Evolutionary conservation across 208 protist genomes (phyloP).

Genomic region (Eutreptiella sp.): DNA sequence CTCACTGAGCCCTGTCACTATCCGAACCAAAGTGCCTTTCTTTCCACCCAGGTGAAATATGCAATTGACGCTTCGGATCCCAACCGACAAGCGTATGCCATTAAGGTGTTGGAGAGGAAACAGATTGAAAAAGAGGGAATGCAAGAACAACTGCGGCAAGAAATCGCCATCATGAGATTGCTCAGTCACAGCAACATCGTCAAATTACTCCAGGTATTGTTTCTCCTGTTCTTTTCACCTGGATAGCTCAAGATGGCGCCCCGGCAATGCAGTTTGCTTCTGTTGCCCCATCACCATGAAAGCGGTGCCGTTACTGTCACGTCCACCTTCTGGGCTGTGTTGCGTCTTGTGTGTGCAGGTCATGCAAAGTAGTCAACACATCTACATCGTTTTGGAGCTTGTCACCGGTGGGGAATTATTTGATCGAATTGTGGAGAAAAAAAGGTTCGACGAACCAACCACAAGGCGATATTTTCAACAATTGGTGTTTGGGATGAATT

Average conservation of each 20-base stretch:
- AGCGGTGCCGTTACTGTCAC: too few relatives aligned
- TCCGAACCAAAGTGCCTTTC: too few relatives aligned
- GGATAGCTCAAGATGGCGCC: too few relatives aligned
- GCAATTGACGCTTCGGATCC: slow-evolving; percentile 64
- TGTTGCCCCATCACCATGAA: too few relatives aligned
- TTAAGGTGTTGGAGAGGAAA: slow-evolving; percentile 79
- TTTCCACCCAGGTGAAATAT: too few relatives aligned
- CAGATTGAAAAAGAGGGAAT: slow-evolving; percentile 61
- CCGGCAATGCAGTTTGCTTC: too few relatives aligned
- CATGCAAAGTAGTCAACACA: slow-evolving; percentile 72
- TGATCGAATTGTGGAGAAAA: slow-evolving; percentile 64
- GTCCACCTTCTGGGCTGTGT: too few relatives aligned
- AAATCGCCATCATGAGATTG: slow-evolving; percentile 74
- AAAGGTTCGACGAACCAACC: slow-evolving; percentile 63
- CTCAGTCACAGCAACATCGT: slow-evolving; percentile 77
- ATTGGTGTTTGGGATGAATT: slow-evolving; percentile 79
- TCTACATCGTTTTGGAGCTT: slow-evolving; percentile 80
- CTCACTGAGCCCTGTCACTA: too few relatives aligned
- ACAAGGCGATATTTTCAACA: slow-evolving; percentile 87
- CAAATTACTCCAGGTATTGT: slow-evolving; percentile 40
- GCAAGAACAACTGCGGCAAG: slow-evolving; percentile 57
- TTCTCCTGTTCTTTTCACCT: too few relatives aligned
- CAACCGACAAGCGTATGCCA: slow-evolving; percentile 56
- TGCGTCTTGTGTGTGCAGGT: too few relatives aligned
- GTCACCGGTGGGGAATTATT: slow-evolving; percentile 84